Conservation (phyloP, 208 protist species). For the Angomonas desouzai region DNA sequence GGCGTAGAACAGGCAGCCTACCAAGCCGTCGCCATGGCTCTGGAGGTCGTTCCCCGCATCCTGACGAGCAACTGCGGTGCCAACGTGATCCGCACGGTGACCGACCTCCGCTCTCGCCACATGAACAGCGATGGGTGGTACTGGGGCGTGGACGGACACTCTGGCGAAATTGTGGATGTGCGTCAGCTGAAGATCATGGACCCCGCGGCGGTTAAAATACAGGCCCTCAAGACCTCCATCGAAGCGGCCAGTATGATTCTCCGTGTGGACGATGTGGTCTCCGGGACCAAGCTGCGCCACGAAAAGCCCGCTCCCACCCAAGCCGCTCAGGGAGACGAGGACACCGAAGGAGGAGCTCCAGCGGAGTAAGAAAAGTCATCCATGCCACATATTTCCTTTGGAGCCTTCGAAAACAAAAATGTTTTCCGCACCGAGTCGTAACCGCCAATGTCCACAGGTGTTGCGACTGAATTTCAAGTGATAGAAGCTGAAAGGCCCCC, state of each 20-base stretch:
- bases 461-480: neutral
- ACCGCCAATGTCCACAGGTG: neutral
- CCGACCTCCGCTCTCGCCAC: constrained; percentile 97
- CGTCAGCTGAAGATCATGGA: constrained; percentile 97
- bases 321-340: constrained; percentile 39
- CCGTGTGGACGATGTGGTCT: constrained; percentile 99
- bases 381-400: constrained; percentile 7
- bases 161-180: constrained; percentile 95
- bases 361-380: constrained; percentile 16
- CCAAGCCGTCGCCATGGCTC: constrained; percentile 92
- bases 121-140: constrained; percentile 73
- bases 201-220: constrained; percentile 97
- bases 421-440: neutral
- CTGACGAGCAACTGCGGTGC: constrained; percentile 99
- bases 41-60: constrained; percentile 97
- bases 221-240: constrained; percentile 98
- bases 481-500: neutral
- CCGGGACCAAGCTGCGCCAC: constrained; percentile 88
- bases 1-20: constrained; percentile 98
- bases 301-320: constrained; percentile 56
- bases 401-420: no score
- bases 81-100: constrained; percentile 97
- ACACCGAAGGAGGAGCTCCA: constrained; percentile 57
- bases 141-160: constrained; percentile 98
- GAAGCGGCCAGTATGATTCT: constrained; percentile 98